Evolutionary conservation across 139 green algal species (phyloP).

Genomic region (Haematococcus sp.): DNA sequence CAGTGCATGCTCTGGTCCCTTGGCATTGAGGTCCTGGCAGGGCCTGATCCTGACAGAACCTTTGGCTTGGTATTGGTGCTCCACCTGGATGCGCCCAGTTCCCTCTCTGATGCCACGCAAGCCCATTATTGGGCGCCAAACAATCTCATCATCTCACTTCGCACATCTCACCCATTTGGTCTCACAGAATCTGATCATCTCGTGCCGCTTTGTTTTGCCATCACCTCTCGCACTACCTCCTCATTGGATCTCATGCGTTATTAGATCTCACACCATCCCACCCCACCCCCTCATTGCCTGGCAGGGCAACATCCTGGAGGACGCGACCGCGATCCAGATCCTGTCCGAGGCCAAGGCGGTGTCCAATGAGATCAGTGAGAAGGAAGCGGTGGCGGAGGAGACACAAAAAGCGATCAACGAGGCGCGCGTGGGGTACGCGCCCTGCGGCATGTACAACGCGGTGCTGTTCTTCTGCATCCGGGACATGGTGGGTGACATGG

Average conservation of each 20-base stretch:
- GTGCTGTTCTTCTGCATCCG: conserved; percentile 76
- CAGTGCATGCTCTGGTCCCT: not conserved
- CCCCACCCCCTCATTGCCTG: not conserved
- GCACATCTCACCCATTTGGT: no score
- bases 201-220: no score
- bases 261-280: not conserved
- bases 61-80: no score
- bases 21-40: no score
- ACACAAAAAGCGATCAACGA: conserved; percentile 62
- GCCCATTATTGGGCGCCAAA: not conserved
- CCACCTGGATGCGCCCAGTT: no score
- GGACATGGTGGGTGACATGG: conserved; percentile 29
- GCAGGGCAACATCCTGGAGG: conserved; percentile 71
- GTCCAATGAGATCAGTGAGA: conserved; percentile 65
- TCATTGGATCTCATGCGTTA: not conserved
- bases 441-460: conserved; percentile 55
- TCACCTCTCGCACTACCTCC: not conserved
- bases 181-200: no score
- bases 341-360: conserved; percentile 68
- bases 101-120: no score
- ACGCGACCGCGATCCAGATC: conserved; percentile 67
- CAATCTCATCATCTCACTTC: no score
- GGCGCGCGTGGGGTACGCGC: conserved; percentile 49
- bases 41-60: no score
- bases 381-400: conserved; percentile 54